Evolutionary conservation across 768 basidiomycete species (phyloP), one percentile per base, ranked within the genome.

Genomic region (Paxillus involutus): DNA sequence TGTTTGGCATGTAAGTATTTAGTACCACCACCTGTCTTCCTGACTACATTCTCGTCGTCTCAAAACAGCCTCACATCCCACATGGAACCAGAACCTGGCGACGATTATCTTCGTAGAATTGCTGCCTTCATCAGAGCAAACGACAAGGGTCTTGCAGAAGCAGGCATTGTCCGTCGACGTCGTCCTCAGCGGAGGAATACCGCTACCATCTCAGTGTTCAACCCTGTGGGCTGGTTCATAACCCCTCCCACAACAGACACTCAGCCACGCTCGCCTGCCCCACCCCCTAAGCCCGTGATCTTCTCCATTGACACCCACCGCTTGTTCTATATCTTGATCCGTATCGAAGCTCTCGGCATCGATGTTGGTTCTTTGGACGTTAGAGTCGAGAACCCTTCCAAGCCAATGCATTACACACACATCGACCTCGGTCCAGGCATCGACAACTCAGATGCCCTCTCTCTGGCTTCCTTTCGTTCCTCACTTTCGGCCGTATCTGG

Each of bases 241-340:
- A 49, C 61, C 47, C 2, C 39, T 40, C 13, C 13, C 35, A 40
- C 16, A n/a, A 33, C 48, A 47, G 67, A 63, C 35, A 42, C 29
- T 13, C 56, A 55, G 39, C 54, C 65, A 3, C 73, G 72, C 48
- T 62, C 67, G 45, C 63, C 75, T 48, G 56, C 71, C 19, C 58
- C 69, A 8, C 55, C 75, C 4, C 70, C 73, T n/a, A 84, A 81
- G 67, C 84, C 91, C 9, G 72, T 89, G 42, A 70, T 85, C 21
- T 82, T 94, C 55, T 66, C 80, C 5, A 77, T 91, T 59, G 89
- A 93, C 70, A 83, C 80, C 26, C 89, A 92, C 64, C 91, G 87
- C 58, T 83, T 96, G 7, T 92, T 90, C 79, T 96, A 95, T 73
- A 72, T 91, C 56, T 80, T 96, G 54, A 87, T 94, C 71, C 86